phyloP scores from a whole-genome alignment of 1,139 yeast genomes.

The Candida pseudoviswanathii region DNA sequence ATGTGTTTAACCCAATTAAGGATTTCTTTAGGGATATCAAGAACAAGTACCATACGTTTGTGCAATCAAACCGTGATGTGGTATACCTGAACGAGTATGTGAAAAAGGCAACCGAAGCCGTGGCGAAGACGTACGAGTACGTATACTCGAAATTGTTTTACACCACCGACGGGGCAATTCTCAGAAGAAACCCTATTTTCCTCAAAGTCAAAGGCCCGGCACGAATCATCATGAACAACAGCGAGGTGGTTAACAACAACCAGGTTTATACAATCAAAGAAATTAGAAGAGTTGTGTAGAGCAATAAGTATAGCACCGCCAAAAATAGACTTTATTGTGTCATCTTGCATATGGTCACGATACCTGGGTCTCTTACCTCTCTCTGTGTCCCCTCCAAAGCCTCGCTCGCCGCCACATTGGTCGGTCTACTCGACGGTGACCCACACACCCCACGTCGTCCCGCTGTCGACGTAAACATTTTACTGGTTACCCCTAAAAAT shows the following conservation, averaged over 20 bases:
- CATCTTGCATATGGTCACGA: background rate
- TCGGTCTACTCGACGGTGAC: too few species aligned
- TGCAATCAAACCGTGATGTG: background rate
- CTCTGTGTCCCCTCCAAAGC: too few species aligned
- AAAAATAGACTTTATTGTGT: background rate
- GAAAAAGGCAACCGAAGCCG: background rate
- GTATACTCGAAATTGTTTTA: conserved; percentile 4
- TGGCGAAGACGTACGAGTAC: background rate
- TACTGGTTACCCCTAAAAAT: too few species aligned
- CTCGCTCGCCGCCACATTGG: too few species aligned
- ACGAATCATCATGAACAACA: conserved; percentile 24
- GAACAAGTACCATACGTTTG: background rate
- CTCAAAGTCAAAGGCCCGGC: conserved; percentile 30
- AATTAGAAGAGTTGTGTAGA: conserved; percentile 12
- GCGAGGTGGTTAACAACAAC: conserved; percentile 17
- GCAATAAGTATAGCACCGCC: background rate
- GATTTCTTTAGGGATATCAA: background rate
- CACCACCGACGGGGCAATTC: conserved; percentile 10
- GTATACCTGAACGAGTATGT: background rate
- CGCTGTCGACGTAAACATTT: too few species aligned
- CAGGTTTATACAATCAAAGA: conserved; percentile 26
- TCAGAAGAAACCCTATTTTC: conserved; percentile 24
- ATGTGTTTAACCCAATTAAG: conserved; percentile 3
- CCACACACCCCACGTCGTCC: too few species aligned
- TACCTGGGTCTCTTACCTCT: too few species aligned